Base-by-base conservation (phyloP, 2,329 filamentous ascomycete species). In the Fusarium sp. region DNA sequence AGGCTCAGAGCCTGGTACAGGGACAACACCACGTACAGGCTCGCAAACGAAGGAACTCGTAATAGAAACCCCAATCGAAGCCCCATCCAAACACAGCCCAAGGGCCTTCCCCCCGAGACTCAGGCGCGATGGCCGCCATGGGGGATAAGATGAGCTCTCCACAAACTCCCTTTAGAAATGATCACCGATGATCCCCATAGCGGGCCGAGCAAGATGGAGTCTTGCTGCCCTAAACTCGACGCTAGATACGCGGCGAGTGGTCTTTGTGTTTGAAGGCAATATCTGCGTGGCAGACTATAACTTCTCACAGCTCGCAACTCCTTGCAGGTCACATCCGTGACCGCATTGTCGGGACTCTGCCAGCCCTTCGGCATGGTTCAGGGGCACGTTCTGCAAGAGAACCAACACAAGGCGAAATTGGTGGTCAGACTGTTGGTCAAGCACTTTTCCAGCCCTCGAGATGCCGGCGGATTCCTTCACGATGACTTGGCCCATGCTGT, bases 381-480 rank as follows among this genome's bases (percentile, higher is more conserved):
- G 60, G 60, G 60, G 45, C 50, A 37, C 6, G 4, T 45, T 58
- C 27, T 22, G 35, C 27, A 43, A 37, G 40, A 30, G 47, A 64
- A 43, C 62, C 62, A 64, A 58, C 62, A 58, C 12, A 57, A 52
- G 50, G 50, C 35, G 62, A 58, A 35, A 64, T 58, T 58, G 35
- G 27, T 56, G 50, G 62, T n/a, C 50, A 64, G 50, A 58, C 45
- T 30, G 61, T 63, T 63, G 61, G 45, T 15, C 22, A 9, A 47
- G 61, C 47, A 54, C 17, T 12, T 56, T 40, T 43, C 32, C 10
- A n/a, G 62, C 52, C 22, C 45, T 58, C 27, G 54, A 38, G 37
- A 47, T 33, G 62, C 35, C 37, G 35, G 40, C 27, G 50, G 22
- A 45, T 57, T 43, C 15, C 17, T 40, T 20, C 37, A 45, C 20